Conservation (phyloP, 1,139 yeast genomes). For the Kodamaea fungicola region DNA sequence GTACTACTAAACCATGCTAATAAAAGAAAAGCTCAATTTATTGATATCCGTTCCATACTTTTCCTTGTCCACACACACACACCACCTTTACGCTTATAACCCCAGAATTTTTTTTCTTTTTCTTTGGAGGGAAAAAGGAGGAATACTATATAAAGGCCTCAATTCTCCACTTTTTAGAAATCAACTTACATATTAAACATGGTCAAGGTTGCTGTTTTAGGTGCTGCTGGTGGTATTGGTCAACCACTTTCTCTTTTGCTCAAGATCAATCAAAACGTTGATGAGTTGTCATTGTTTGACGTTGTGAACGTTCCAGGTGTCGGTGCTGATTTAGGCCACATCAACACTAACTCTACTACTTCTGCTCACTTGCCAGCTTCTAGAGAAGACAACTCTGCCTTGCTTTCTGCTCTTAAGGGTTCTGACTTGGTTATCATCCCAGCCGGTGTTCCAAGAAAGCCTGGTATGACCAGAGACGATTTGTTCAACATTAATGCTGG, state of each 20-base stretch:
- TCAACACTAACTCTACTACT: slow-evolving; percentile 84
- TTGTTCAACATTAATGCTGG: slow-evolving; percentile 96
- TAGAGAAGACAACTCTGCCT: slow-evolving; percentile 69
- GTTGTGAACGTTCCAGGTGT: slow-evolving; percentile 95
- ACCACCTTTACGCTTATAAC: neutral
- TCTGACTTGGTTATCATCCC: slow-evolving; percentile 92
- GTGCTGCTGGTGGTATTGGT: slow-evolving; percentile 99
- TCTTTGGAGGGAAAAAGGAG: neutral
- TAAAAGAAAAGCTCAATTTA: no score
- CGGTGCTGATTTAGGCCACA: slow-evolving; percentile 92
- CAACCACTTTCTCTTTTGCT: slow-evolving; percentile 91
- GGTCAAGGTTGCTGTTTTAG: slow-evolving; percentile 81
- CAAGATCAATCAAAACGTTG: slow-evolving; percentile 83
- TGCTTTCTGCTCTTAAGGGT: slow-evolving; percentile 70
- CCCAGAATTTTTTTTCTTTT: slow-evolving; percentile 5
- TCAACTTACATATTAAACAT: slow-evolving; percentile 12
- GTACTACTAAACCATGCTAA: no score
- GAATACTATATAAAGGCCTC: slow-evolving; percentile 5
- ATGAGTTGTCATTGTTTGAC: slow-evolving; percentile 85
- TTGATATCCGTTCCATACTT: no score
- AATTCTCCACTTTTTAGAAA: slow-evolving; percentile 4
- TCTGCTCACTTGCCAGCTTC: slow-evolving; percentile 72
- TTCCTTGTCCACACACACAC: no score
- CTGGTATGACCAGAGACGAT: slow-evolving; percentile 99
- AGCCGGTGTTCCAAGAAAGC: slow-evolving; percentile 99